Base-by-base conservation (phyloP, 495 filamentous ascomycete genomes). In the Xylaria castorea region DNA sequence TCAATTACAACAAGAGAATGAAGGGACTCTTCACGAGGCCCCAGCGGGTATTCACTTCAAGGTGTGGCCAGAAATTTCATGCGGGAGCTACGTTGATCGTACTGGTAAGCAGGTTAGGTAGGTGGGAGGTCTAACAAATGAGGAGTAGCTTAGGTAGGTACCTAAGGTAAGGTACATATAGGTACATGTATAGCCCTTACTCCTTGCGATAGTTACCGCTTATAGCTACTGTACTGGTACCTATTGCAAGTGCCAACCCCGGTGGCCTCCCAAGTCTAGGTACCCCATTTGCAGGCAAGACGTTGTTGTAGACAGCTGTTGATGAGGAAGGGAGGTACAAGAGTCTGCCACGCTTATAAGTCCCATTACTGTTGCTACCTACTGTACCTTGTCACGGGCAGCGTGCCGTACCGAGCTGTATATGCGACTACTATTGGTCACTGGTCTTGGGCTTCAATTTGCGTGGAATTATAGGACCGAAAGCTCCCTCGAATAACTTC, bases 401-500 rank as follows among this genome's bases (percentile, higher is more conserved):
- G 2, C 53, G 53, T 16, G 12, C 53, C 27, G 53, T 32, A 16
- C 25, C 30, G 14, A 58, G 53, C 53, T 58, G n/a, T 25, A 58
- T 58, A 18, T 14, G 53, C 9, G 11, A 5, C 53, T 25, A 9
- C 27, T 32, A 57, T 57, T 57, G 53, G 53, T 12, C 53, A 32
- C 14, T 57, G 57, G 22, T 14, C 25, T 46, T 65, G 62, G 62
- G 62, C 20, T 65, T 32, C 27, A 32, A 32, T 25, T 48, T 16
- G 11, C 30, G 44, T 66, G 63, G 63, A 30, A 18, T 44, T 36
- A 42, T 51, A 66, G 63, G 63, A 66, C 30, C 30, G 63, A 66
- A 66, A 66, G 44, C 63, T 66, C 63, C 63, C 62, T 25, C 11
- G 6, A 25, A 9, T 4, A 18, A 14, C 22, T n/a, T 32, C 34